A percentile compares a stretch with the other conserved stretches of the same genome.
phyloP scores from a whole-genome alignment of 164 flowering plant genomes.

The Magnolia kwangsiensis region DNA sequence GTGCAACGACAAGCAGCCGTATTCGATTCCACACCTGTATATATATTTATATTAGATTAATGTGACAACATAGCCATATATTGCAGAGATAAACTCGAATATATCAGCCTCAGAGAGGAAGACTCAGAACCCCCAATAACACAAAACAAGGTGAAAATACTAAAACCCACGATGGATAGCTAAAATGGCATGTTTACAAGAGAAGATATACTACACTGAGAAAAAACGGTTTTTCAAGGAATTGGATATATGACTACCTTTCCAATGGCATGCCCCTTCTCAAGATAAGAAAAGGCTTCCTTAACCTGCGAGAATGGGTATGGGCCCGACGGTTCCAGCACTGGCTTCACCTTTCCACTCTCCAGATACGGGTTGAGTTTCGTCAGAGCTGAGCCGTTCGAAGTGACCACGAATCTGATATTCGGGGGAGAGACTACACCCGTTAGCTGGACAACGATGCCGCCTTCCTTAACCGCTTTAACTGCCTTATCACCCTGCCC shows the following conservation, averaged over 20 bases:
- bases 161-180: background rate
- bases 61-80: too few species aligned
- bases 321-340: constrained; percentile 26
- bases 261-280: constrained; percentile 67
- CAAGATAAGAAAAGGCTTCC: constrained; percentile 80
- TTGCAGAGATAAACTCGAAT: too few species aligned
- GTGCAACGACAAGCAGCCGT: too few species aligned
- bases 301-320: constrained; percentile 62
- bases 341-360: constrained; percentile 78
- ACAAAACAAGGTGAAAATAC: too few species aligned
- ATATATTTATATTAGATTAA: too few species aligned
- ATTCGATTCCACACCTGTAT: too few species aligned
- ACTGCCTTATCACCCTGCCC: constrained; percentile 83
- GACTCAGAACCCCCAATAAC: too few species aligned
- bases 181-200: background rate
- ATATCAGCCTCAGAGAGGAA: too few species aligned
- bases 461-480: constrained; percentile 87
- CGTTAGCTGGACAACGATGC: constrained; percentile 74
- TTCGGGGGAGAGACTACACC: constrained; percentile 81
- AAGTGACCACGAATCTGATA: constrained; percentile 82
- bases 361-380: constrained; percentile 79
- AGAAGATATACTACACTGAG: background rate
- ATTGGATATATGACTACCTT: constrained; percentile 84
- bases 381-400: constrained; percentile 61
- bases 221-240: constrained; percentile 30